These are phyloP conservation scores for Ziziphus jujuba DNA, from an alignment of 306 rosid genomes.

Conservation along the genomic window DNA sequence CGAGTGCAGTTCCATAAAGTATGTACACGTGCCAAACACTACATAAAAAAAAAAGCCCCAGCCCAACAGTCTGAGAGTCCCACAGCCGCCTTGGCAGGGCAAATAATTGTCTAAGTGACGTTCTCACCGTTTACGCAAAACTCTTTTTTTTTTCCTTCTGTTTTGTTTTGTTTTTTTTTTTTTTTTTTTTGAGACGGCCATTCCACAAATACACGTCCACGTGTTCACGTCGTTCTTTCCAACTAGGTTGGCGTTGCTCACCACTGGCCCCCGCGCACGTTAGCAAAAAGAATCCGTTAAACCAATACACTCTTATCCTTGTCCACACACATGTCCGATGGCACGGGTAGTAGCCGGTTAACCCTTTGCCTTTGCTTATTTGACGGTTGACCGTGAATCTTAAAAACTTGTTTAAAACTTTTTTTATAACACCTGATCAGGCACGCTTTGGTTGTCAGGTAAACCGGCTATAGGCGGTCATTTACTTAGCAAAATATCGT, in stretches of 20 bases:
- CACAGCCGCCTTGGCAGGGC: constrained; percentile 11
- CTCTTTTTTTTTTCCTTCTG: no score
- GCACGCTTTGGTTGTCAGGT: no score
- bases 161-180: no score
- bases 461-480: constrained; percentile 30
- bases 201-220: constrained; percentile 29
- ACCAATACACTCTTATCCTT: background rate
- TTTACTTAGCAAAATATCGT: background rate
- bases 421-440: no score
- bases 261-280: background rate
- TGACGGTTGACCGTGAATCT: background rate
- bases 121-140: background rate
- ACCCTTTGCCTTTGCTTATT: background rate
- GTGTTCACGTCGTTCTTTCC: constrained; percentile 11
- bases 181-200: background rate
- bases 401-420: no score
- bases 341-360: constrained; percentile 18
- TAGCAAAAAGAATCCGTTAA: background rate
- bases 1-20: background rate
- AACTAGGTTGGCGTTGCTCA: background rate
- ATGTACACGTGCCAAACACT: background rate
- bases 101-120: background rate
- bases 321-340: background rate
- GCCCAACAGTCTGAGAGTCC: no score
- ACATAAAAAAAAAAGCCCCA: background rate